Conservation (phyloP, 2,329 filamentous ascomycete species). For the Calonectria honghensis region DNA sequence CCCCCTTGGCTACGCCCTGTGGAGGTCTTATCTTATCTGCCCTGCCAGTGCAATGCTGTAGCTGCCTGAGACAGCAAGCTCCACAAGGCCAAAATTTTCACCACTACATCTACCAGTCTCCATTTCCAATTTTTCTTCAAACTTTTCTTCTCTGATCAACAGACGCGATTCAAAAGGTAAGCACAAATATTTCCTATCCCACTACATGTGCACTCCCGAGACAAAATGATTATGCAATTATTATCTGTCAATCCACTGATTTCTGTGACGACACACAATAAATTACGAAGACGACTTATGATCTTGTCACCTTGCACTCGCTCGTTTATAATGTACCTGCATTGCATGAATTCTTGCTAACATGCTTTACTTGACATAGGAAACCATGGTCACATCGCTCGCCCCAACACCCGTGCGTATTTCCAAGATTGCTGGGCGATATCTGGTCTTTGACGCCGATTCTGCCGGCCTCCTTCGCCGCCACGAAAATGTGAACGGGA, state of each 20-base stretch:
- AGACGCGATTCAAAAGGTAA: constrained; percentile 48
- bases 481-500: constrained; percentile 88
- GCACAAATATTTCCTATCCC: constrained; percentile 34
- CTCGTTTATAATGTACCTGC: constrained; percentile 34
- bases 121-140: constrained; percentile 35
- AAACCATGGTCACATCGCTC: constrained; percentile 46
- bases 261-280: constrained; percentile 66
- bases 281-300: constrained; percentile 69
- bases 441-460: constrained; percentile 92
- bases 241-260: constrained; percentile 79
- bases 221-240: constrained; percentile 70
- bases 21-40: constrained; percentile 42
- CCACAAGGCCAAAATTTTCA: constrained; percentile 52
- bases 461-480: constrained; percentile 86
- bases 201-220: constrained; percentile 33
- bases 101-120: constrained; percentile 45
- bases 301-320: constrained; percentile 49
- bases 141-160: constrained; percentile 46
- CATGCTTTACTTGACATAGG: constrained; percentile 40
- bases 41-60: not conserved
- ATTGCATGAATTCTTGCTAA: constrained; percentile 46
- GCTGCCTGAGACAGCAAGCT: constrained; percentile 33
- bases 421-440: constrained; percentile 85
- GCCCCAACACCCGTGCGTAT: constrained; percentile 79
- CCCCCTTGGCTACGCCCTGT: not conserved